phyloP scores from a whole-genome alignment of 1,284 basidiomycete species.

The Trametes polyzona region DNA sequence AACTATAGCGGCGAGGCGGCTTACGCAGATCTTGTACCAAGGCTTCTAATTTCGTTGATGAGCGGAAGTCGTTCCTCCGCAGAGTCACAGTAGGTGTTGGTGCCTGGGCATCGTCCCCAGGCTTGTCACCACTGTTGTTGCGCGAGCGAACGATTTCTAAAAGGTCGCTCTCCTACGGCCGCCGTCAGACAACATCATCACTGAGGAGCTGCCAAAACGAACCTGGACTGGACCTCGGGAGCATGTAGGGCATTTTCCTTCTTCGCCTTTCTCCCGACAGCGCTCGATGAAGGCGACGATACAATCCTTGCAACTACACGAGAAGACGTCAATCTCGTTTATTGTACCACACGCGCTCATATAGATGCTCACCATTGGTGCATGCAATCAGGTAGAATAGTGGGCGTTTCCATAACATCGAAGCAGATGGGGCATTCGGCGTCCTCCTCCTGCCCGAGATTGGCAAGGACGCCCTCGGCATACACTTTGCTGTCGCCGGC shows the following conservation, averaged over 20 bases:
- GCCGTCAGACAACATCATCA: neutral
- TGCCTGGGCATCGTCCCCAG: constrained; percentile 37
- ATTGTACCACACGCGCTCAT: neutral
- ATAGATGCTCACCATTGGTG: constrained; percentile 65
- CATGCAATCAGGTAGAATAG: constrained; percentile 78
- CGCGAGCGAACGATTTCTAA: constrained; percentile 61
- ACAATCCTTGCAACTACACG: constrained; percentile 80
- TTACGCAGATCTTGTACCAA: constrained; percentile 69
- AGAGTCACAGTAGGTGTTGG: constrained; percentile 56
- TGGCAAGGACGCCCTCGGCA: constrained; percentile 68
- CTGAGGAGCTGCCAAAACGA: neutral
- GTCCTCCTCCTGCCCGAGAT: constrained; percentile 51
- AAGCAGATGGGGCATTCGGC: constrained; percentile 85
- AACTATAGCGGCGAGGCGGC: constrained; percentile 21
- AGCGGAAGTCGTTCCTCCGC: constrained; percentile 81
- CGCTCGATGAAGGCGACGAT: constrained; percentile 69
- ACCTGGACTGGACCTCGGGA: constrained; percentile 68
- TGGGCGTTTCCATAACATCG: constrained; percentile 69
- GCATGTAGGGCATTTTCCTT: constrained; percentile 75
- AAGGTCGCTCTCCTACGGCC: constrained; percentile 57
- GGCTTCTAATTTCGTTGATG: constrained; percentile 87
- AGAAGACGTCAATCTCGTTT: neutral
- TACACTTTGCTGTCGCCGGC: constrained; percentile 49
- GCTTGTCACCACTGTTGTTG: constrained; percentile 30
- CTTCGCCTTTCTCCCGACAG: constrained; percentile 68